Evolutionary conservation across 1,139 yeast species (phyloP).

Genomic region (Blastobotrys illinoisensis): DNA sequence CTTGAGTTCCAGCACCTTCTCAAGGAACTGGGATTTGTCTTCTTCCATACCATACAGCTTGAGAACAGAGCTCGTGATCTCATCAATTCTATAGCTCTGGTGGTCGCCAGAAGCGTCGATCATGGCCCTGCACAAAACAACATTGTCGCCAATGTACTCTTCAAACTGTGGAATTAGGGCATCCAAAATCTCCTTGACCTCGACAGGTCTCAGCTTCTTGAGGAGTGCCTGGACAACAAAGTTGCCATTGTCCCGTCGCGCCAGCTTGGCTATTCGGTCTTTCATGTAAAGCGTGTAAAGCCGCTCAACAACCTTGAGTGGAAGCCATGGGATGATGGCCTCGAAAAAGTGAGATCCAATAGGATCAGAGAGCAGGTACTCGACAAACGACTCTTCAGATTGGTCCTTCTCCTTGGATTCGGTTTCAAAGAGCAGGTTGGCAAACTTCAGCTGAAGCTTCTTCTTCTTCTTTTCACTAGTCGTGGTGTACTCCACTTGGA

Average conservation of each 20-base stretch:
- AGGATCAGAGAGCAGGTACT: constrained; percentile 75
- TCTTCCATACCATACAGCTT: constrained; percentile 42
- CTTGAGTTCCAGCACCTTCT: constrained; percentile 58
- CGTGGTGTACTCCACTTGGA: constrained; percentile 37
- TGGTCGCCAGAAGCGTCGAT: constrained; percentile 59
- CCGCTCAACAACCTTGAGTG: constrained; percentile 64
- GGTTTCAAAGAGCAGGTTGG: constrained; percentile 31
- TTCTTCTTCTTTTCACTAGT: constrained; percentile 16
- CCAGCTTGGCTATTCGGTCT: constrained; percentile 63
- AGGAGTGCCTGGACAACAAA: constrained; percentile 69
- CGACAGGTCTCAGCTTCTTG: constrained; percentile 54
- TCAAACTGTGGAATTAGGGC: constrained; percentile 64
- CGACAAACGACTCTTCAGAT: constrained; percentile 76
- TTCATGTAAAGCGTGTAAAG: constrained; percentile 68
- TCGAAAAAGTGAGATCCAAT: constrained; percentile 91
- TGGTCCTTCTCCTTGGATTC: constrained; percentile 45
- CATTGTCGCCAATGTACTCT: constrained; percentile 39
- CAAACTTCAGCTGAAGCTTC: constrained; percentile 14
- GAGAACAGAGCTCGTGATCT: constrained; percentile 55
- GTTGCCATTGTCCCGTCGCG: constrained; percentile 77
- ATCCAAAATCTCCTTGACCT: constrained; percentile 60
- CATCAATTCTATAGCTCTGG: constrained; percentile 58
- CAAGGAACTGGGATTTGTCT: constrained; percentile 45
- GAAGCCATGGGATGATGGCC: constrained; percentile 54
- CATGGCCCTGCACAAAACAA: constrained; percentile 63